phyloP scores from a whole-genome alignment of 495 filamentous ascomycete genomes.

The Sphaerosporella brunnea region DNA sequence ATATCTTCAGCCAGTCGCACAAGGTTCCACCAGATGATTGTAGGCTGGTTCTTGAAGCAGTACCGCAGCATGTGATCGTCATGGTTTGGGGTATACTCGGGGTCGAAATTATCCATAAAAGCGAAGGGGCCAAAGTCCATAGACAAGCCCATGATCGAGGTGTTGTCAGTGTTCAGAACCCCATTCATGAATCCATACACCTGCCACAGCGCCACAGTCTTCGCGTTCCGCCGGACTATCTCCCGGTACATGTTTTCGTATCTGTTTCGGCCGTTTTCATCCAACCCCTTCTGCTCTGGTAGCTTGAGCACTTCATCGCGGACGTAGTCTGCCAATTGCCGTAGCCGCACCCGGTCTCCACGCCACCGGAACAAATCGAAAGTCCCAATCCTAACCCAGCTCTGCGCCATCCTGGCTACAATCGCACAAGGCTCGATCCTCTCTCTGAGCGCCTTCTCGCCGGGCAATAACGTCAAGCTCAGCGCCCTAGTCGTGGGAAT shows the following conservation, averaged over 20 bases:
- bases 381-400: constrained; percentile 83
- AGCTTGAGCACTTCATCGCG: constrained; percentile 72
- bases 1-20: constrained; percentile 80
- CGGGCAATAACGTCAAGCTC: constrained; percentile 57
- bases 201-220: constrained; percentile 86
- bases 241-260: constrained; percentile 77
- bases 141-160: constrained; percentile 68
- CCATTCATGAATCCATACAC: constrained; percentile 97
- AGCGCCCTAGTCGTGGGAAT: constrained; percentile 80
- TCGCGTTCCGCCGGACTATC: constrained; percentile 67
- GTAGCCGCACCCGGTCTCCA: constrained; percentile 55
- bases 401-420: constrained; percentile 75
- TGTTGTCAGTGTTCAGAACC: constrained; percentile 93
- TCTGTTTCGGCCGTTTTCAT: constrained; percentile 49
- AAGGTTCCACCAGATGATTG: constrained; percentile 97
- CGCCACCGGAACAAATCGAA: constrained; percentile 73
- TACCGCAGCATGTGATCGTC: constrained; percentile 80
- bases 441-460: constrained; percentile 57
- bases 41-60: constrained; percentile 81
- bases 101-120: constrained; percentile 81
- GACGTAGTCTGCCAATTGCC: constrained; percentile 59
- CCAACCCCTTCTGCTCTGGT: constrained; percentile 42
- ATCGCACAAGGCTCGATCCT: constrained; percentile 84
- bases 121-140: constrained; percentile 95
- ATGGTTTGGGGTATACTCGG: constrained; percentile 87